Percentiles rank a stretch among this genome's conserved stretches.
These are phyloP conservation scores for Microbotryum saponariae DNA, from an alignment of 1,284 basidiomycete genomes.

Conservation along the genomic window DNA sequence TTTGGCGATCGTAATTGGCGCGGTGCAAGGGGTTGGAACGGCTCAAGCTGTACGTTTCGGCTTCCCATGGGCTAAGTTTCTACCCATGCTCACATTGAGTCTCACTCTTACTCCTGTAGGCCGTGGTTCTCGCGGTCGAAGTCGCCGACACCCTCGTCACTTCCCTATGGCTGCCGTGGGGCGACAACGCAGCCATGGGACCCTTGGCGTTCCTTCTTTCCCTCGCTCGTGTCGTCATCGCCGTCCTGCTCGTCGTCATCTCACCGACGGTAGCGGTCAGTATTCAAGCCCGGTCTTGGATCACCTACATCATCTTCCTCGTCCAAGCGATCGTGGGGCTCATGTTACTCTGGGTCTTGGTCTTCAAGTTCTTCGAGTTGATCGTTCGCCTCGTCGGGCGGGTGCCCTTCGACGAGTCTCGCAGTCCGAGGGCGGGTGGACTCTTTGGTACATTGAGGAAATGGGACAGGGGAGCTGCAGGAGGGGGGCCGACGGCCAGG, in stretches of 20 bases:
- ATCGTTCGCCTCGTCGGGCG: slow-evolving; percentile 67
- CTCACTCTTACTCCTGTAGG: no score
- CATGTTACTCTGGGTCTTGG: slow-evolving; percentile 66
- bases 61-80: no score
- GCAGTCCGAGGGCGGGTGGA: slow-evolving; percentile 69
- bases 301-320: slow-evolving; percentile 82
- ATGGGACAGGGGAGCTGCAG: slow-evolving; percentile 32
- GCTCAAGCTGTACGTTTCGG: slow-evolving; percentile 57
- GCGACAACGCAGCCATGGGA: slow-evolving; percentile 91
- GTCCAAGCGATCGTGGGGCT: slow-evolving; percentile 79
- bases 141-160: slow-evolving; percentile 73
- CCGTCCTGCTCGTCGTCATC: slow-evolving; percentile 79
- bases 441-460: slow-evolving; percentile 61
- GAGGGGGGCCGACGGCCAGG: no score
- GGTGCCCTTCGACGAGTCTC: slow-evolving; percentile 76
- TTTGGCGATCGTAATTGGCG: slow-evolving; percentile 74
- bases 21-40: slow-evolving; percentile 78
- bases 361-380: slow-evolving; percentile 72
- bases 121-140: slow-evolving; percentile 78
- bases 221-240: slow-evolving; percentile 77
- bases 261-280: slow-evolving; percentile 75
- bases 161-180: slow-evolving; percentile 52
- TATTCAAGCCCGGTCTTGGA: slow-evolving; percentile 70
- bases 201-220: slow-evolving; percentile 84
- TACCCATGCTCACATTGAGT: no score